A percentile compares a stretch with the other conserved stretches of the same genome.
These are phyloP conservation scores for Spiraea crenata DNA, from an alignment of 331 rosid species.

Conservation along the genomic window DNA sequence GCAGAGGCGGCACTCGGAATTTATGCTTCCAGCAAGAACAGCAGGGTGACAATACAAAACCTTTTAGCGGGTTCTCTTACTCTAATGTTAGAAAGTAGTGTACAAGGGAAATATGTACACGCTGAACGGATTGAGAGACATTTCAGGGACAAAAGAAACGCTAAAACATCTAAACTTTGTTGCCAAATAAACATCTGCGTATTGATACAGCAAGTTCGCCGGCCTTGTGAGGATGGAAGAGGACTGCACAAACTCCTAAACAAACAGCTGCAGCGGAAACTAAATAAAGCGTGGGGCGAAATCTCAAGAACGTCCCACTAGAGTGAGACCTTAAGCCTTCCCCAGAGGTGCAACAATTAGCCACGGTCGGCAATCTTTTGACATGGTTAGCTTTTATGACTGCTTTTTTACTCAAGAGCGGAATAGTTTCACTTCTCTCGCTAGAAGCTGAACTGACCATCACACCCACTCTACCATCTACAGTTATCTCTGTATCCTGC, in stretches of 20 bases:
- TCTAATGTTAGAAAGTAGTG: slow-evolving; percentile 27
- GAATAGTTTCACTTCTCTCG: slow-evolving; percentile 45
- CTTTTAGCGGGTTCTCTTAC: slow-evolving; percentile 15
- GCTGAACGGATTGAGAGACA: not conserved
- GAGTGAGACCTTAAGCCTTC: slow-evolving; percentile 42
- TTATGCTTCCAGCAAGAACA: not conserved
- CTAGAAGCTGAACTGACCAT: slow-evolving; percentile 27
- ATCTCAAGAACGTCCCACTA: slow-evolving; percentile 33
- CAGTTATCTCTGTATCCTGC: slow-evolving; percentile 53
- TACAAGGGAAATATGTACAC: slow-evolving; percentile 43
- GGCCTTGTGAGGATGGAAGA: slow-evolving; percentile 75
- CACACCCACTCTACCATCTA: slow-evolving; percentile 34
- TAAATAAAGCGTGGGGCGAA: slow-evolving; percentile 54
- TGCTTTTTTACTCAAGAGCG: slow-evolving; percentile 50
- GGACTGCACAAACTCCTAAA: slow-evolving; percentile 65
- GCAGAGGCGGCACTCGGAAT: not conserved
- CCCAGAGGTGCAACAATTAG: slow-evolving; percentile 25
- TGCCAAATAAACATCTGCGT: slow-evolving; percentile 72
- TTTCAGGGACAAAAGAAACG: too few species aligned
- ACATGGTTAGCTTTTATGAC: slow-evolving; percentile 32
- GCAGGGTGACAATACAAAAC: slow-evolving; percentile 1
- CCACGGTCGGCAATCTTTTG: slow-evolving; percentile 38
- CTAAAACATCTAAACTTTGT: slow-evolving; percentile 13
- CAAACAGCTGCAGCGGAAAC: slow-evolving; percentile 62
- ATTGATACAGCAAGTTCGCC: slow-evolving; percentile 69